Evolutionary conservation across 306 rosid genomes (phyloP).

Genomic region (Vigna nakashimae): DNA sequence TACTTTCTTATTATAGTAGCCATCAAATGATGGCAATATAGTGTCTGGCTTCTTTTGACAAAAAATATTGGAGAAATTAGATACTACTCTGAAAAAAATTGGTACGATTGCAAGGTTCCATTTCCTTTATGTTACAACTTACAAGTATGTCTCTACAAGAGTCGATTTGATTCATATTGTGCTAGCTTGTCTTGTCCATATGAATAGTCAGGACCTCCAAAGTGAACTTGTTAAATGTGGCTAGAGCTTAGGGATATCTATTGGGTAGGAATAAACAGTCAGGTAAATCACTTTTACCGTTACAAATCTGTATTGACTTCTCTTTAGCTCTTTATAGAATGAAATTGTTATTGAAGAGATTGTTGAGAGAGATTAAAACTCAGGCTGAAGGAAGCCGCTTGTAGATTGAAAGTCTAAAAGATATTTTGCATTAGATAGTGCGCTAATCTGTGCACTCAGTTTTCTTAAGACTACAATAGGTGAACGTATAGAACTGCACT

Average conservation of each 20-base stretch:
- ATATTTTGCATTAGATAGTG: background rate
- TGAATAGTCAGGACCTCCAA: conserved; percentile 6
- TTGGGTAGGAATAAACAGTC: conserved; percentile 39
- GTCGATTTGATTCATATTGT: conserved; percentile 24
- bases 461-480: conserved; percentile 10
- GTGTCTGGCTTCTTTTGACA: conserved; percentile 9
- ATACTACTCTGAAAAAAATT: background rate
- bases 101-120: background rate
- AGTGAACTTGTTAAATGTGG: conserved; percentile 31
- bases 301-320: background rate
- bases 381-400: conserved; percentile 36
- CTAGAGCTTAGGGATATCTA: conserved; percentile 22
- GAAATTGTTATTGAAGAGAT: conserved; percentile 13
- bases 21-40: conserved; percentile 12
- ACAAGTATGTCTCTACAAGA: background rate
- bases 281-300: conserved; percentile 27
- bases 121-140: background rate
- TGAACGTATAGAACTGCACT: conserved; percentile 38
- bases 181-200: conserved; percentile 29
- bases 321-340: conserved; percentile 25
- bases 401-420: conserved; percentile 5
- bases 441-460: conserved; percentile 21
- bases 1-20: background rate
- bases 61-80: background rate
- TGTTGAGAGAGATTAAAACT: conserved; percentile 19